Percentiles rank a stretch among this genome's conserved stretches.
Evolutionary conservation across 345 rosid species (phyloP).

Genomic region (Acer saccharum): DNA sequence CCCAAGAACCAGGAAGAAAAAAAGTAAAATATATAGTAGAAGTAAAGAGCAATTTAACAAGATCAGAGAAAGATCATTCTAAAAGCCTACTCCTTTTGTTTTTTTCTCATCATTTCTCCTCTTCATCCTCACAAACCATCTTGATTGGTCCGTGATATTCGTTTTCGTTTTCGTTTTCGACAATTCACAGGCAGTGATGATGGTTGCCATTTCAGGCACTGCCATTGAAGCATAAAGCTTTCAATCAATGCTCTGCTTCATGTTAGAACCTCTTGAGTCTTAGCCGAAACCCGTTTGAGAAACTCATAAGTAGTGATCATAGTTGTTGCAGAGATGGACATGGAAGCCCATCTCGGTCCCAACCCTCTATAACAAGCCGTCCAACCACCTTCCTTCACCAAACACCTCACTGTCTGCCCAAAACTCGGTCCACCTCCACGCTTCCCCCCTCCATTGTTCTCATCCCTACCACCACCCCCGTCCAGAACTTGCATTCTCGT

Average conservation of each 20-base stretch:
- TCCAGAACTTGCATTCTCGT: constrained; percentile 88
- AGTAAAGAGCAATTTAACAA: neutral
- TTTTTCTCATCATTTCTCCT: neutral
- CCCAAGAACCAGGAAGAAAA: constrained; percentile 11
- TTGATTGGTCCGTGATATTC: constrained; percentile 71
- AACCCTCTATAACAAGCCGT: constrained; percentile 88
- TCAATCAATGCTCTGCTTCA: constrained; percentile 20
- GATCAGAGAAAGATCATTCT: neutral
- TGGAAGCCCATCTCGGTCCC: constrained; percentile 93
- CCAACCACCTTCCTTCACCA: constrained; percentile 94
- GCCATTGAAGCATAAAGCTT: constrained; percentile 62
- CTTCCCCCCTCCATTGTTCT: constrained; percentile 52
- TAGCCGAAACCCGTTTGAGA: constrained; percentile 81
- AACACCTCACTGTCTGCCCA: constrained; percentile 69
- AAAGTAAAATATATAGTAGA: neutral
- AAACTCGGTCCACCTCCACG: constrained; percentile 76
- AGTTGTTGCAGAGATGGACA: constrained; percentile 93
- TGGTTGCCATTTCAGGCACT: constrained; percentile 82
- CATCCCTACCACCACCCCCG: constrained; percentile 29
- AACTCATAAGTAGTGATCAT: constrained; percentile 99
- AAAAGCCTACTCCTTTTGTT: neutral
- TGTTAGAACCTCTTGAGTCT: constrained; percentile 56
- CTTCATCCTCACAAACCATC: constrained; percentile 33
- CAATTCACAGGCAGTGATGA: constrained; percentile 86
- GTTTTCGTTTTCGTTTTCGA: constrained; percentile 28